phyloP scores from a whole-genome alignment of 106 monocot species.

The Apostasia ramifera region DNA sequence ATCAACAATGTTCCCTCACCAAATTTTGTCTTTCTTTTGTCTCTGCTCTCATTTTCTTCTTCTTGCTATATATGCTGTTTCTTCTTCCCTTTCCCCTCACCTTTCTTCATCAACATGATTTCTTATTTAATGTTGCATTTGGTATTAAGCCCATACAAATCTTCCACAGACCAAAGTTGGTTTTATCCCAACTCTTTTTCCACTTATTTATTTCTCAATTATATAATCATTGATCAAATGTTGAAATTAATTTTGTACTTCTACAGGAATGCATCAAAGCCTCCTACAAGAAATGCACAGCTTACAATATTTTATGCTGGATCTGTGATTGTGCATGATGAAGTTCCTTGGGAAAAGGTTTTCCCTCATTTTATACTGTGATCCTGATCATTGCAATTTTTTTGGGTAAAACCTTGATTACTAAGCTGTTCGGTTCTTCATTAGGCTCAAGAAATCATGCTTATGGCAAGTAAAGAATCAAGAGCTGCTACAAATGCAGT shows the following conservation, averaged over 20 bases:
- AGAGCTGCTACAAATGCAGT: slow-evolving; percentile 10
- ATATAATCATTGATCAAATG: no score
- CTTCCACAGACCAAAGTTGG: neutral
- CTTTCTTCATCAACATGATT: no score
- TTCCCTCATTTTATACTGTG: neutral
- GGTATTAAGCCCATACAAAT: neutral
- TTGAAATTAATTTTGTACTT: neutral
- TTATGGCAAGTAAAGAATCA: slow-evolving; percentile 40
- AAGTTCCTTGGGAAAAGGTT: slow-evolving; percentile 79
- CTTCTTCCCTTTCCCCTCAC: no score
- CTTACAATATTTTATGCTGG: slow-evolving; percentile 78
- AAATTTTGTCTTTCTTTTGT: no score
- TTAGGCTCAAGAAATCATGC: slow-evolving; percentile 68
- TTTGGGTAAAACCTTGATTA: neutral
- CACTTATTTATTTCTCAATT: no score
- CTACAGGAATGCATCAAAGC: slow-evolving; percentile 26
- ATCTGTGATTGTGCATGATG: slow-evolving; percentile 53
- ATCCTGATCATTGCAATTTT: neutral
- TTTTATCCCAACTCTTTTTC: no score
- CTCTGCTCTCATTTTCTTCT: no score
- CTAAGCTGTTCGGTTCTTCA: neutral
- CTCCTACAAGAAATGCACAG: slow-evolving; percentile 24
- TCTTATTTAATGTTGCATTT: neutral
- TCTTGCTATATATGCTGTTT: no score
- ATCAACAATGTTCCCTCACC: no score